Evolutionary conservation across 495 filamentous ascomycete species (phyloP).

Genomic region (Clohesyomyces aquaticus): DNA sequence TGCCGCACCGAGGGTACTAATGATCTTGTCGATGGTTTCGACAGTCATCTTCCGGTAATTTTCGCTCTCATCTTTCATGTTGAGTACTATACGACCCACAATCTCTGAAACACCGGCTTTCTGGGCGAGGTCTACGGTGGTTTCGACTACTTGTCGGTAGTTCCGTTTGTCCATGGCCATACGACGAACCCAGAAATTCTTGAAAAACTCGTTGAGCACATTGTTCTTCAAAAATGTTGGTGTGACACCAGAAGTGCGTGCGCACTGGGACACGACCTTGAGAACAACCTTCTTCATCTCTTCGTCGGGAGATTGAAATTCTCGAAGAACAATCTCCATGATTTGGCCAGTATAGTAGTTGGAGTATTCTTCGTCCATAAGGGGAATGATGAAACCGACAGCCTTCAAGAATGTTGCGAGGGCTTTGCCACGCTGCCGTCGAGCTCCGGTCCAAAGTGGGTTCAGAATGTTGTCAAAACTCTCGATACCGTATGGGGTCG

Average conservation of each 20-base stretch:
- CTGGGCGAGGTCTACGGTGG: slow-evolving; percentile 94
- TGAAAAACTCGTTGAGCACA: slow-evolving; percentile 95
- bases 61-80: slow-evolving; percentile 97
- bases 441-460: slow-evolving; percentile 92
- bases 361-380: slow-evolving; percentile 99
- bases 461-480: slow-evolving; percentile 97
- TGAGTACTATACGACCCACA: slow-evolving; percentile 86
- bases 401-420: slow-evolving; percentile 96
- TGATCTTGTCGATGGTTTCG: slow-evolving; percentile 94
- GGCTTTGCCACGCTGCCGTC: slow-evolving; percentile 95
- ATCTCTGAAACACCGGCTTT: slow-evolving; percentile 97
- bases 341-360: slow-evolving; percentile 99
- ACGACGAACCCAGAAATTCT: slow-evolving; percentile 95
- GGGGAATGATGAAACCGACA: slow-evolving; percentile 95
- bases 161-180: slow-evolving; percentile 98
- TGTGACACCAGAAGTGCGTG: slow-evolving; percentile 92
- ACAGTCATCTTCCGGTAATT: slow-evolving; percentile 99
- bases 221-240: slow-evolving; percentile 92
- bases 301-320: slow-evolving; percentile 95
- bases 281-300: slow-evolving; percentile 99
- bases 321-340: slow-evolving; percentile 96
- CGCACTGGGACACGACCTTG: slow-evolving; percentile 97
- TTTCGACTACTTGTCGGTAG: slow-evolving; percentile 96
- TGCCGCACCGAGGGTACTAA: slow-evolving; percentile 88
- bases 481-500: slow-evolving; percentile 98